A percentile compares a stretch with the other conserved stretches of the same genome.
phyloP scores from a whole-genome alignment of 108 stramenopile genomes.

The Schizochytrium sp. region DNA sequence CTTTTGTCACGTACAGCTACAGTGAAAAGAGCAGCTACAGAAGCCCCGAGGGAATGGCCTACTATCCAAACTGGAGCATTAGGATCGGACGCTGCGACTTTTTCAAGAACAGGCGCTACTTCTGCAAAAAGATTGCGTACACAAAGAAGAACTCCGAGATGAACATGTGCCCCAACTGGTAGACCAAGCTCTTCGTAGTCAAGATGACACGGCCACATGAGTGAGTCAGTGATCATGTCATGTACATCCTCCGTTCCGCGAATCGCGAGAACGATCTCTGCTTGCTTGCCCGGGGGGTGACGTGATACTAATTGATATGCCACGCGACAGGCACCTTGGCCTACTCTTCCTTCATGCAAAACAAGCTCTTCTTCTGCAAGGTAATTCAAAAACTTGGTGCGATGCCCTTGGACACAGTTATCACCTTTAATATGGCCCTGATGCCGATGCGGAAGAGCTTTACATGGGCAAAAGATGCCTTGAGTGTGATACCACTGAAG shows the following conservation, averaged over 20 bases:
- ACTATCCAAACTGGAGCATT: neutral
- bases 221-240: slow-evolving; percentile 31
- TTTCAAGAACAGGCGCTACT: neutral
- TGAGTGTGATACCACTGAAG: slow-evolving; percentile 17
- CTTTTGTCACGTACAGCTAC: slow-evolving; percentile 7
- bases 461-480: neutral
- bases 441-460: neutral
- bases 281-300: too few relatives aligned
- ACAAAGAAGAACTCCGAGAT: slow-evolving; percentile 27
- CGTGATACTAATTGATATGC: slow-evolving; percentile 45
- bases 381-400: neutral
- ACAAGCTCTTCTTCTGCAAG: neutral
- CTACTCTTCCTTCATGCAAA: slow-evolving; percentile 6
- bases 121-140: neutral
- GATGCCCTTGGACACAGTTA: neutral
- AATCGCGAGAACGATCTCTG: slow-evolving; percentile 18
- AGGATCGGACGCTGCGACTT: neutral
- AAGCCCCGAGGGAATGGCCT: slow-evolving; percentile 37
- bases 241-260: slow-evolving; percentile 41
- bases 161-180: slow-evolving; percentile 17
- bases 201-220: slow-evolving; percentile 39
- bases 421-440: slow-evolving; percentile 18
- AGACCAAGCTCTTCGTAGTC: neutral
- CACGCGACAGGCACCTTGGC: slow-evolving; percentile 44
- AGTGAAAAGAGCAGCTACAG: slow-evolving; percentile 46